A percentile compares a stretch with the other conserved stretches of the same genome.
Evolutionary conservation across 164 flowering plant genomes (phyloP).

Genomic region (Stephania cephalantha): DNA sequence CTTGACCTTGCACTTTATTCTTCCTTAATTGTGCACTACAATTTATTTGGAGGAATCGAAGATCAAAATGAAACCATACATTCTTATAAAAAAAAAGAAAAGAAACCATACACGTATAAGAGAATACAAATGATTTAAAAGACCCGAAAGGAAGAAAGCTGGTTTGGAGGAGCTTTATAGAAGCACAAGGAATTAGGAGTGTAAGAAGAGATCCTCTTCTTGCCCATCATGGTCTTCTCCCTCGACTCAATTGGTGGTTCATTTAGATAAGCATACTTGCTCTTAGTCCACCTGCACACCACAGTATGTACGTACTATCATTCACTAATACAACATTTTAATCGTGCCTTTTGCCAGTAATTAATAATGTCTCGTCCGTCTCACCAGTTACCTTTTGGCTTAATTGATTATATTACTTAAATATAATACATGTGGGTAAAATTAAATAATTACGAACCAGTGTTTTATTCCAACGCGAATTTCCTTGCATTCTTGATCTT

Average conservation of each 20-base stretch:
- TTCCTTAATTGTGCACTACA: too few relatives aligned
- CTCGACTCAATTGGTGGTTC: conserved; percentile 37
- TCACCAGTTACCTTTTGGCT: too few relatives aligned
- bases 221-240: conserved; percentile 29
- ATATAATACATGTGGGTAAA: not conserved
- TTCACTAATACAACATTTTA: too few relatives aligned
- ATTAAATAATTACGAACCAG: conserved; percentile 37
- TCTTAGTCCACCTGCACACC: conserved; percentile 76
- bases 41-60: too few relatives aligned
- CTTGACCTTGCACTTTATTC: too few relatives aligned
- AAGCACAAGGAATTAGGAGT: conserved; percentile 30
- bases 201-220: conserved; percentile 26
- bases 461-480: conserved; percentile 64
- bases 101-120: not conserved
- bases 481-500: conserved; percentile 25
- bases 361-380: too few relatives aligned
- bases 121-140: conserved; percentile 22
- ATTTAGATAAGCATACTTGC: conserved; percentile 73
- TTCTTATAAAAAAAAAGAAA: too few relatives aligned
- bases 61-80: too few relatives aligned
- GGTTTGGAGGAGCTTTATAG: conserved; percentile 26
- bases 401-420: too few relatives aligned
- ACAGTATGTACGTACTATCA: not conserved
- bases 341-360: too few relatives aligned
- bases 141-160: conserved; percentile 25